phyloP scores from a whole-genome alignment of 106 monocot genomes.

The Posidonia australis region DNA sequence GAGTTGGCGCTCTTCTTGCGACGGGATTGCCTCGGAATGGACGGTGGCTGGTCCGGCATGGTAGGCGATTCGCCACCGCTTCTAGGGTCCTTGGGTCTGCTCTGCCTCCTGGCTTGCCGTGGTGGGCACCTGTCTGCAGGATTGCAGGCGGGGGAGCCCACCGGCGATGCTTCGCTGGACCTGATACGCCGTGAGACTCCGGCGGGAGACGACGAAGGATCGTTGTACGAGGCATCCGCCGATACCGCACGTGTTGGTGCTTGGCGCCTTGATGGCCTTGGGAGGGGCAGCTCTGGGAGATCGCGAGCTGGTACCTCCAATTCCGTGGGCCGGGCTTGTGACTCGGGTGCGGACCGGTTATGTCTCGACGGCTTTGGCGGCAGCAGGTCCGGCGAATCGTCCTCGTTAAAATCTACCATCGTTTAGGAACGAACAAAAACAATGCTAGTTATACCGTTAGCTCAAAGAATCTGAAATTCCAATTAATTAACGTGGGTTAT shows the following conservation, averaged over 20 bases:
- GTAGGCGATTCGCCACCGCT: neutral
- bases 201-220: neutral
- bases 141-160: neutral
- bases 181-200: neutral
- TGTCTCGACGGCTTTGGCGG: neutral
- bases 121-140: neutral
- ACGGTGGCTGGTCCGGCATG: neutral
- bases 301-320: neutral
- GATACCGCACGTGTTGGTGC: neutral
- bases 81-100: neutral
- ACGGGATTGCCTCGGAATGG: neutral
- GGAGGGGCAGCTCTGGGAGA: neutral
- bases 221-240: neutral
- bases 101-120: neutral
- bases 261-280: neutral
- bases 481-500: neutral
- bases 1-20: slow-evolving; percentile 1
- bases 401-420: neutral
- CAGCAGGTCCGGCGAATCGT: neutral
- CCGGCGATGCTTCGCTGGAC: neutral
- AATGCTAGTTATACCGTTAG: neutral
- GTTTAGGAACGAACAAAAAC: no score
- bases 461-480: neutral
- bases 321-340: neutral
- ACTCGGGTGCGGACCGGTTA: neutral